A percentile compares a stretch with the other conserved stretches of the same genome.
Evolutionary conservation across 495 filamentous ascomycete species (phyloP).

Genomic region (Aspergillus ellipticus): DNA sequence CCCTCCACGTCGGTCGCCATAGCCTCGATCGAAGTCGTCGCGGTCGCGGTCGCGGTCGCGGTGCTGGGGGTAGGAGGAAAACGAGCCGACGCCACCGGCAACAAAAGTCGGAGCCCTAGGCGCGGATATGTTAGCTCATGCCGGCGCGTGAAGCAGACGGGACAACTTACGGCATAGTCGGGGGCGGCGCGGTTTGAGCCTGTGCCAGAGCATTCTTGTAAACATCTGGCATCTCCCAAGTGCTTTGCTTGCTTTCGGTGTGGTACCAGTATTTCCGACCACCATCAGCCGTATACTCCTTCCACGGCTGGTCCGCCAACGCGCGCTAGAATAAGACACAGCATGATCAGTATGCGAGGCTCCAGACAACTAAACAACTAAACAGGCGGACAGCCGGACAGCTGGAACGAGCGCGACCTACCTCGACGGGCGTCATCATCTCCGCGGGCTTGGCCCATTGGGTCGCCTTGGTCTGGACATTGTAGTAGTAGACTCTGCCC

Average conservation of each 20-base stretch:
- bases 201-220: constrained; percentile 69
- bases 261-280: constrained; percentile 95
- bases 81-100: constrained; percentile 57
- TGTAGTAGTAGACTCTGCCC: constrained; percentile 92
- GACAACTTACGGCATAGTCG: constrained; percentile 57
- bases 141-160: constrained; percentile 5
- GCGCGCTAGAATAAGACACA: constrained; percentile 56
- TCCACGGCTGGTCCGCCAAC: constrained; percentile 82
- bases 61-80: constrained; percentile 44
- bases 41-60: constrained; percentile 30
- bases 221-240: constrained; percentile 89
- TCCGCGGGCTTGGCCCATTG: constrained; percentile 93
- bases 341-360: constrained; percentile 1
- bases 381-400: background rate
- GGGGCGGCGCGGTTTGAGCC: constrained; percentile 44
- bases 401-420: constrained; percentile 42
- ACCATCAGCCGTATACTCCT: constrained; percentile 80
- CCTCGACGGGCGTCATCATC: constrained; percentile 83
- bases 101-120: constrained; percentile 64
- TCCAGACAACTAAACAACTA: background rate
- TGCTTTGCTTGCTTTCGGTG: constrained; percentile 83
- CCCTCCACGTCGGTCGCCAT: constrained; percentile 63
- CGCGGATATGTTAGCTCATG: constrained; percentile 21
- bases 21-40: constrained; percentile 56
- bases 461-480: constrained; percentile 77